Conservation (phyloP, 331 rosid species). For the Malus hybrid region DNA sequence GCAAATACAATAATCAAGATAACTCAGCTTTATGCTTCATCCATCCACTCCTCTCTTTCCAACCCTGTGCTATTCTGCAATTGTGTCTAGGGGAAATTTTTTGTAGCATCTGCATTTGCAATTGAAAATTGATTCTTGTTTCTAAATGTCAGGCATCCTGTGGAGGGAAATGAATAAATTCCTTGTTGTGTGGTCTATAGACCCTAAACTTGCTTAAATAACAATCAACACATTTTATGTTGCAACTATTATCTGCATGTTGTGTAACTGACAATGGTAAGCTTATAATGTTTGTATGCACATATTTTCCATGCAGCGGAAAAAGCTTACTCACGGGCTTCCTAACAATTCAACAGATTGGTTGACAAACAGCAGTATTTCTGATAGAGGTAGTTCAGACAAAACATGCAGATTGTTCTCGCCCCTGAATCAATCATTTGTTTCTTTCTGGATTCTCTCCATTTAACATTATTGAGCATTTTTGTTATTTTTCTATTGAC, state of each 20-base stretch:
- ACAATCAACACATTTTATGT: background rate
- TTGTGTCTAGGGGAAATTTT: too few relatives aligned
- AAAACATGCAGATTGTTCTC: background rate
- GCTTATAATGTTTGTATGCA: conserved; percentile 3
- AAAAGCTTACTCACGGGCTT: conserved; percentile 32
- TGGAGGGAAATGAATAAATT: background rate
- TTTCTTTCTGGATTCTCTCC: background rate
- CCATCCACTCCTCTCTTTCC: background rate
- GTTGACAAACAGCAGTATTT: conserved; percentile 31
- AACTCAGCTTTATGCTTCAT: background rate
- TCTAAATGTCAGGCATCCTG: background rate
- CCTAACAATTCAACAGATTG: conserved; percentile 37
- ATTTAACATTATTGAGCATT: background rate
- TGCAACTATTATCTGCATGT: background rate
- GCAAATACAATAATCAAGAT: background rate
- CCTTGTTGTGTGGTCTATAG: background rate
- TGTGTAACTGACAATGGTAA: background rate
- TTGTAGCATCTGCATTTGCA: background rate
- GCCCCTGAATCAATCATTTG: too few relatives aligned
- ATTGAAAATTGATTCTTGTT: too few relatives aligned
- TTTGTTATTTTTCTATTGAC: conserved; percentile 15
- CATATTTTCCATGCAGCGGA: conserved; percentile 37
- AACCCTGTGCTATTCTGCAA: background rate
- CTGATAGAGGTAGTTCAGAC: conserved; percentile 33
- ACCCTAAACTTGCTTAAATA: background rate